Percentiles rank a stretch among this genome's conserved stretches.
These are phyloP conservation scores for Linnemannia exigua DNA, from an alignment of 192 early-diverging fungal genomes.

Conservation along the genomic window DNA sequence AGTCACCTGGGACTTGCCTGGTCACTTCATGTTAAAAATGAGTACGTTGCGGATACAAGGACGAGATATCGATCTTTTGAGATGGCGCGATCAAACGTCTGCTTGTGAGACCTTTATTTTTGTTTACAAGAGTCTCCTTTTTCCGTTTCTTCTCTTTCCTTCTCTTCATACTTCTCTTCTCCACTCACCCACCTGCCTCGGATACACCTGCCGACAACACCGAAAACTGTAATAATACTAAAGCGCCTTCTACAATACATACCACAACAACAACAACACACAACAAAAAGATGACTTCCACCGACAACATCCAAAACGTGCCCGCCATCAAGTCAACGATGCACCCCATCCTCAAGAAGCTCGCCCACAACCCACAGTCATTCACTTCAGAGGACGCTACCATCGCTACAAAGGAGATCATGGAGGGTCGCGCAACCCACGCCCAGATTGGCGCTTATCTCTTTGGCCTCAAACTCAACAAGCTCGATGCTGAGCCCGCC, in stretches of 20 bases:
- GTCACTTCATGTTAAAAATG: not conserved
- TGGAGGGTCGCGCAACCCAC: slow-evolving; percentile 81
- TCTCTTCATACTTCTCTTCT: not conserved
- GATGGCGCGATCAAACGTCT: not conserved
- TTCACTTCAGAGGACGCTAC: slow-evolving; percentile 73
- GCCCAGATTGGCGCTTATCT: slow-evolving; percentile 94
- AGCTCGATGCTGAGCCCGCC: slow-evolving; percentile 79
- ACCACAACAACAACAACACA: not conserved
- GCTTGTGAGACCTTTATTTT: not conserved
- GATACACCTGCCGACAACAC: not conserved
- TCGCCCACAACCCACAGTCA: slow-evolving; percentile 71
- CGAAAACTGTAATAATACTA: too few species aligned
- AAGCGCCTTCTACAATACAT: not conserved
- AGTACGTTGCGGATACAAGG: not conserved
- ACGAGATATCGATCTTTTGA: not conserved
- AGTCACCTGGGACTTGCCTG: not conserved
- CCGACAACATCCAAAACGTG: slow-evolving; percentile 22
- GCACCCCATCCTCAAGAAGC: slow-evolving; percentile 73
- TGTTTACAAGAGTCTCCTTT: not conserved
- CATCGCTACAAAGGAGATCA: slow-evolving; percentile 76
- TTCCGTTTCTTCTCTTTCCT: not conserved
- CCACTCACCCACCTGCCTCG: not conserved
- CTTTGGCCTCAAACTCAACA: slow-evolving; percentile 77
- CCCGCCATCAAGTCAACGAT: slow-evolving; percentile 46
- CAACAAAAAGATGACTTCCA: slow-evolving; percentile 4